These are phyloP conservation scores for Curvularia spicifera DNA, from an alignment of 2,329 filamentous ascomycete species.

Conservation along the genomic window DNA sequence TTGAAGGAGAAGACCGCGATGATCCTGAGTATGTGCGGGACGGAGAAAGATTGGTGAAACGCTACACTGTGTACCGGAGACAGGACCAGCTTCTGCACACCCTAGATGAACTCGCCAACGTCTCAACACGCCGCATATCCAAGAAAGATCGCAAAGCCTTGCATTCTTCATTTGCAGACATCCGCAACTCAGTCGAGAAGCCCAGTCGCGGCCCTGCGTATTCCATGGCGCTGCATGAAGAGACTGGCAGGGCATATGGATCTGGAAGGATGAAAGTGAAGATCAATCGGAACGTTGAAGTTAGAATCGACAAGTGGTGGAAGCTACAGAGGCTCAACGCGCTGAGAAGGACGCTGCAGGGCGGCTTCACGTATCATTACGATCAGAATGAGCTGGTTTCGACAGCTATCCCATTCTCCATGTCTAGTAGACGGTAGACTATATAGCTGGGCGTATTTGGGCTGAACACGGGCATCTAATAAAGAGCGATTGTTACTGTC, in stretches of 20 bases:
- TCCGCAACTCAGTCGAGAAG: constrained; percentile 70
- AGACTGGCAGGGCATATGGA: constrained; percentile 66
- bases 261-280: constrained; percentile 64
- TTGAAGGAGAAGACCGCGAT: constrained; percentile 58
- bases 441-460: not conserved
- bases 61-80: constrained; percentile 71
- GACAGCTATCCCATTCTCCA: constrained; percentile 42
- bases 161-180: constrained; percentile 70
- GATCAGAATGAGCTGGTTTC: constrained; percentile 48
- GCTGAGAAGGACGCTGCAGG: constrained; percentile 64
- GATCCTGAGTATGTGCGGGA: constrained; percentile 43
- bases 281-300: constrained; percentile 64
- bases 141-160: constrained; percentile 71
- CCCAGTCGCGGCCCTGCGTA: constrained; percentile 71
- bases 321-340: constrained; percentile 70
- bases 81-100: constrained; percentile 65
- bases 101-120: constrained; percentile 65
- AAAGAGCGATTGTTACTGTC: not conserved
- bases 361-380: constrained; percentile 47
- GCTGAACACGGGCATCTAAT: not conserved
- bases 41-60: constrained; percentile 59
- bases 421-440: constrained; percentile 26
- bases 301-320: constrained; percentile 76
- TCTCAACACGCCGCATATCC: constrained; percentile 66
- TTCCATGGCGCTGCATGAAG: constrained; percentile 67